A percentile compares a stretch with the other conserved stretches of the same genome.
These are phyloP conservation scores for Botrytis tulipae DNA, from an alignment of 2,329 filamentous ascomycete genomes.

Conservation along the genomic window DNA sequence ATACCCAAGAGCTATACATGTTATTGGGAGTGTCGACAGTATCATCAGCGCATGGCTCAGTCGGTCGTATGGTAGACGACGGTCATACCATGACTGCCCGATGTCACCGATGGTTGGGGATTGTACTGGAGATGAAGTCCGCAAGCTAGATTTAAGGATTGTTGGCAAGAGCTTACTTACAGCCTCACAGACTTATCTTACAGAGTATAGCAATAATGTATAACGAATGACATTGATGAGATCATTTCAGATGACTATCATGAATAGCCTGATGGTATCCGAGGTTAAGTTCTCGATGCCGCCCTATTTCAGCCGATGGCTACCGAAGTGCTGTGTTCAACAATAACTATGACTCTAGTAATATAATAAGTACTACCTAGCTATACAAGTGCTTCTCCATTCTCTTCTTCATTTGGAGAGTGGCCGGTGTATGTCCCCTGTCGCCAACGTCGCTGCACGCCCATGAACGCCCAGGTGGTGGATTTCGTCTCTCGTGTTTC, in stretches of 20 bases:
- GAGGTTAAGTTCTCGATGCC: neutral
- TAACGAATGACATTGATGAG: conserved; percentile 11
- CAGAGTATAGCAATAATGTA: neutral
- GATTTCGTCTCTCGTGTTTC: neutral
- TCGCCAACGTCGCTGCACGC: neutral
- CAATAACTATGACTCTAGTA: neutral
- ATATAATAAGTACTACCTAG: neutral
- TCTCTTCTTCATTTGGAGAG: neutral
- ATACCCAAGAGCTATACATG: neutral
- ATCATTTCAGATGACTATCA: conserved; percentile 9
- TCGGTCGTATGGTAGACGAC: neutral
- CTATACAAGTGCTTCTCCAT: too few relatives aligned
- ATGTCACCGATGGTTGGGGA: neutral
- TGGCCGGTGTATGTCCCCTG: neutral
- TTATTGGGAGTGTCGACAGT: neutral
- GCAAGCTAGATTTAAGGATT: neutral
- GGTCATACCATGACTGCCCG: neutral
- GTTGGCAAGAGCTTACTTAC: neutral
- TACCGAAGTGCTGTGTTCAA: neutral
- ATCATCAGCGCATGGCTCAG: neutral
- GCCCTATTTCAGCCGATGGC: neutral
- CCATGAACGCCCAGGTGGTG: neutral
- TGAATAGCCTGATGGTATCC: conserved; percentile 1
- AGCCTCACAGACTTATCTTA: conserved; percentile 4
- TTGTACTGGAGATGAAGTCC: neutral